phyloP scores from a whole-genome alignment of 1,284 basidiomycete species.

The Moesziomyces sp. region DNA sequence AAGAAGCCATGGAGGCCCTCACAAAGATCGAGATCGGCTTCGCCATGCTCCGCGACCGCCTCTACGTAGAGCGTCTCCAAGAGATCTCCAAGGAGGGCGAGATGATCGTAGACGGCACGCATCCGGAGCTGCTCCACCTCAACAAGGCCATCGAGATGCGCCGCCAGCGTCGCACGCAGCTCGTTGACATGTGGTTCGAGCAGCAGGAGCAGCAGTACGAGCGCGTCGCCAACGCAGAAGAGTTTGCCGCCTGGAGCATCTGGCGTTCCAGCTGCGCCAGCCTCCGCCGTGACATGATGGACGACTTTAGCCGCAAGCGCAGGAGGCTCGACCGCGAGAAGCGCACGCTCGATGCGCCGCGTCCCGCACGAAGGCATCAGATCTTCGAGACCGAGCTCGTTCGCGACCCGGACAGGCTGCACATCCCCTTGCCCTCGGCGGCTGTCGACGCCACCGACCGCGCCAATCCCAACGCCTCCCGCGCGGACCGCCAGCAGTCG shows the following conservation, averaged over 20 bases:
- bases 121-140: conserved; percentile 83
- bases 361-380: conserved; percentile 70
- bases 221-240: conserved; percentile 74
- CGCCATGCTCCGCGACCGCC: conserved; percentile 71
- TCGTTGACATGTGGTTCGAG: conserved; percentile 68
- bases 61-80: conserved; percentile 73
- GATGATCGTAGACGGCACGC: conserved; percentile 73
- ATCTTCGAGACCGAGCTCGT: conserved; percentile 66
- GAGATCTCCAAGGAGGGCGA: conserved; percentile 72
- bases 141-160: conserved; percentile 71
- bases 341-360: conserved; percentile 78
- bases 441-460: conserved; percentile 11
- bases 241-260: conserved; percentile 77
- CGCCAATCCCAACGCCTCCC: conserved; percentile 7
- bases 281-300: conserved; percentile 82
- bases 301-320: conserved; percentile 82
- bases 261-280: conserved; percentile 69
- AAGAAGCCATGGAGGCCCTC: conserved; percentile 71
- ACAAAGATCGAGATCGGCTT: conserved; percentile 73
- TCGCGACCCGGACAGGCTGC: conserved; percentile 54
- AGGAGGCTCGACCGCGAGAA: conserved; percentile 83
- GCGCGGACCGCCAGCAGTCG: conserved; percentile 22
- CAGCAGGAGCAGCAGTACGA: conserved; percentile 79
- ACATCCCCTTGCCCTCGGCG: conserved; percentile 18
- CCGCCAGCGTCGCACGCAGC: conserved; percentile 64